These are phyloP conservation scores for Starmerella asiatica DNA, from an alignment of 805 yeast species.

Conservation along the genomic window DNA sequence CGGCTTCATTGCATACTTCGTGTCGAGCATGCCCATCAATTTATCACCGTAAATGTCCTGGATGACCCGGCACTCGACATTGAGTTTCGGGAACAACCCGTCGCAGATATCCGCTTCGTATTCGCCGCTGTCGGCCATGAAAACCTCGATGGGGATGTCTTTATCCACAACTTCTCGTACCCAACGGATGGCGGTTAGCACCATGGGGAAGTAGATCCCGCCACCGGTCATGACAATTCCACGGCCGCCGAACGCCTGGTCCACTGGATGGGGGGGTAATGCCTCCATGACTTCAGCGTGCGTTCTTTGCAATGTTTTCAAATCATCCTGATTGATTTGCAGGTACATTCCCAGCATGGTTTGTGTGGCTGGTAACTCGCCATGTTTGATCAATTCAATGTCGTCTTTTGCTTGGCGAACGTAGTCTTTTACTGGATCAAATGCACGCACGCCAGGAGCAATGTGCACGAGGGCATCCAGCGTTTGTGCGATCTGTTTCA, in stretches of 20 bases:
- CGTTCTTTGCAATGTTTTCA: constrained; percentile 5
- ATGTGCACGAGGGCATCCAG: constrained; percentile 5
- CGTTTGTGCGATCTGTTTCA: constrained; percentile 3
- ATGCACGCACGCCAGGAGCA: constrained; percentile 33
- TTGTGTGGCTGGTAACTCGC: constrained; percentile 15
- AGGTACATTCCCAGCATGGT: constrained; percentile 12
- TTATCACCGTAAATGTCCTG: constrained; percentile 46
- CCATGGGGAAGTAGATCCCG: constrained; percentile 60
- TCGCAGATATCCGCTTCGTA: constrained; percentile 63
- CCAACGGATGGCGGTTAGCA: constrained; percentile 49
- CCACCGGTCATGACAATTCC: constrained; percentile 70
- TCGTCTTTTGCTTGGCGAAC: constrained; percentile 31
- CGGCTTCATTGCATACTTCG: constrained; percentile 55
- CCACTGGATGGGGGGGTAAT: constrained; percentile 10
- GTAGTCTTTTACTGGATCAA: constrained; percentile 31
- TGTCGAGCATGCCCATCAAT: constrained; percentile 35
- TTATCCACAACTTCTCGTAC: constrained; percentile 44
- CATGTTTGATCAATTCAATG: constrained; percentile 20
- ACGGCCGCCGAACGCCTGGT: constrained; percentile 26
- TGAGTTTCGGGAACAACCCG: constrained; percentile 42
- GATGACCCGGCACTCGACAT: constrained; percentile 56
- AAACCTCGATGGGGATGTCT: constrained; percentile 68
- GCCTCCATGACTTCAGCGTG: constrained; percentile 11
- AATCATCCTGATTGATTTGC: constrained; percentile 13
- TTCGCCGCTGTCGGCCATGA: constrained; percentile 57